Conservation (phyloP, 495 filamentous ascomycete species). For the Aspergillus saccharolyticus region DNA sequence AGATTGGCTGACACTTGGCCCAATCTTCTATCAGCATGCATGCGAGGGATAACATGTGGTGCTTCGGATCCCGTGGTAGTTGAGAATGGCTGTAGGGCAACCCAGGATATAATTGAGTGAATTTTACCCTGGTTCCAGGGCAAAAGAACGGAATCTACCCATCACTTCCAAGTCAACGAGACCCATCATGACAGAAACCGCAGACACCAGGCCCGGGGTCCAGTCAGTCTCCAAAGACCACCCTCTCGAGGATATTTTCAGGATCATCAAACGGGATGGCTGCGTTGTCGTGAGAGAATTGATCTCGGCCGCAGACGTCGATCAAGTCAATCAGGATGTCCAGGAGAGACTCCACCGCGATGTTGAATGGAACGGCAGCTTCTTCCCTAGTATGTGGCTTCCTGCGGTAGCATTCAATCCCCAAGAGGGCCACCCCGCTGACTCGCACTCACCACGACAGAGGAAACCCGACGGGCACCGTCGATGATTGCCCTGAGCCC, state of each 20-base stretch:
- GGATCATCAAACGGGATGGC: constrained; percentile 13
- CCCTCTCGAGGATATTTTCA: constrained; percentile 4
- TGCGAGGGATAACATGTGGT: neutral
- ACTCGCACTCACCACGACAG: neutral
- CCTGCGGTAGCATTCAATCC: too few species aligned
- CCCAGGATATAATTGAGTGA: neutral
- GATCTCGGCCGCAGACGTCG: constrained; percentile 3
- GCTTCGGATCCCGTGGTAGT: neutral
- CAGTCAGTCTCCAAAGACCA: constrained; percentile 29
- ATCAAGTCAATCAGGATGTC: constrained; percentile 8
- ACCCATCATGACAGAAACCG: constrained; percentile 51
- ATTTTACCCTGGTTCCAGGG: too few species aligned
- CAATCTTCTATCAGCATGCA: neutral
- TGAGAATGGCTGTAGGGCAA: neutral
- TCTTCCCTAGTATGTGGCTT: constrained; percentile 11
- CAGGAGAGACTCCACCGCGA: constrained; percentile 8
- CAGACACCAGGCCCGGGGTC: constrained; percentile 55
- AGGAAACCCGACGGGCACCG: constrained; percentile 21
- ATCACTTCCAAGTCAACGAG: neutral
- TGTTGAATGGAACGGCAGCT: constrained; percentile 12
- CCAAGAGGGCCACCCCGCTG: too few species aligned
- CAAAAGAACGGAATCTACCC: too few species aligned
- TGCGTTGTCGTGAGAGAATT: constrained; percentile 9
- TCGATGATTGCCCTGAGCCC: constrained; percentile 21
- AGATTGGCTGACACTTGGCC: neutral